phyloP scores from a whole-genome alignment of 169 alveolate genomes.

The Amoebophrya sp. region DNA sequence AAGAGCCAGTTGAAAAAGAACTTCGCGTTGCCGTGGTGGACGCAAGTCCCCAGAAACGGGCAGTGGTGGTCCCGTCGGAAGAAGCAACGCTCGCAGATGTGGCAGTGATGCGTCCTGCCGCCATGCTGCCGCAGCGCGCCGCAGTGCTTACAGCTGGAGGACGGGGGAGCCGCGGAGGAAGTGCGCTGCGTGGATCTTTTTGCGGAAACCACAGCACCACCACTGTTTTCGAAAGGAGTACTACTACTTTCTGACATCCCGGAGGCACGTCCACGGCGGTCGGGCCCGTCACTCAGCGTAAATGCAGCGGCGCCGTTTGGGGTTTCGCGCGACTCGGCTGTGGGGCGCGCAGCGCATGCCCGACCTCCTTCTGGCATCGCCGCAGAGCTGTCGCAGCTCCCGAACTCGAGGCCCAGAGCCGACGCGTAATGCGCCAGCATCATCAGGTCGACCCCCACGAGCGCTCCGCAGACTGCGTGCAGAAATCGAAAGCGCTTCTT shows the following conservation, averaged over 20 bases:
- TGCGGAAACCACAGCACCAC: too few relatives aligned
- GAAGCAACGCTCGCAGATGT: not conserved
- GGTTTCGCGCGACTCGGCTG: too few relatives aligned
- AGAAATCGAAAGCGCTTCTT: too few relatives aligned
- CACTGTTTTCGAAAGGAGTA: too few relatives aligned
- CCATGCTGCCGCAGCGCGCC: not conserved
- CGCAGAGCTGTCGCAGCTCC: not conserved
- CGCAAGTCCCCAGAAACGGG: not conserved
- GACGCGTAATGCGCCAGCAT: not conserved
- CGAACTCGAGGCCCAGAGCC: not conserved
- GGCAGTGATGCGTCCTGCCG: not conserved
- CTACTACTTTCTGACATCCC: too few relatives aligned
- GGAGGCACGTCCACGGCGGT: not conserved
- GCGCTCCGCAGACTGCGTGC: too few relatives aligned
- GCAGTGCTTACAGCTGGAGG: not conserved
- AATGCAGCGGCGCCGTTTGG: not conserved
- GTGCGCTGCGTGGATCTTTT: too few relatives aligned
- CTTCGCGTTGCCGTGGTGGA: not conserved
- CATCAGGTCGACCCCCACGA: not conserved
- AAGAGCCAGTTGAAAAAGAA: not conserved
- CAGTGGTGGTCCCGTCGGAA: not conserved
- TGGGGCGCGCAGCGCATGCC: too few relatives aligned
- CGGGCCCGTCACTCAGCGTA: not conserved
- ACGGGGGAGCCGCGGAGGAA: too few relatives aligned
- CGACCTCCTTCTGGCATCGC: not conserved